A percentile compares a stretch with the other conserved stretches of the same genome.
These are phyloP conservation scores for Micractinium conductrix DNA, from an alignment of 139 green algal species.

Conservation along the genomic window DNA sequence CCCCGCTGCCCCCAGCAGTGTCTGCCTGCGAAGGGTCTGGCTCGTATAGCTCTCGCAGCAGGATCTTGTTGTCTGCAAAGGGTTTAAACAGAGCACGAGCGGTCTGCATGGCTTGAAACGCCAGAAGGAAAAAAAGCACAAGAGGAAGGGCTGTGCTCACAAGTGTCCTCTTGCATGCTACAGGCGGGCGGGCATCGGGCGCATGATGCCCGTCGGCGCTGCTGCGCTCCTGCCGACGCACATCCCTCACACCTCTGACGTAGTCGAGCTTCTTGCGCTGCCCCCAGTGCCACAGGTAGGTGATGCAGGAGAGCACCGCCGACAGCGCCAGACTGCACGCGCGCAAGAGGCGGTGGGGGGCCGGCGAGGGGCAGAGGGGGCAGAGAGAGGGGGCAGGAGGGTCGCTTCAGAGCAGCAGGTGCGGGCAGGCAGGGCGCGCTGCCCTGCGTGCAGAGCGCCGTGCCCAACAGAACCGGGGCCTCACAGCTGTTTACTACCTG, in stretches of 20 bases:
- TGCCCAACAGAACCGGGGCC: neutral
- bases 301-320: neutral
- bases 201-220: too few relatives aligned
- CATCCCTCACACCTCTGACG: too few relatives aligned
- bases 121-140: too few relatives aligned
- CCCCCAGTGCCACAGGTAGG: constrained; percentile 21
- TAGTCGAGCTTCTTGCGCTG: constrained; percentile 11
- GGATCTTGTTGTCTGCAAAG: neutral
- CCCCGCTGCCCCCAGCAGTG: neutral
- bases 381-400: neutral
- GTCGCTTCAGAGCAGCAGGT: neutral
- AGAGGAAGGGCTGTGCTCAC: too few relatives aligned
- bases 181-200: too few relatives aligned
- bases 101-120: too few relatives aligned
- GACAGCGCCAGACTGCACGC: constrained; percentile 12
- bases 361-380: neutral
- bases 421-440: neutral
- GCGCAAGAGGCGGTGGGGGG: too few relatives aligned
- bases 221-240: too few relatives aligned
- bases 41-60: constrained; percentile 17
- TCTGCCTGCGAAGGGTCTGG: neutral
- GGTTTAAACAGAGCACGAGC: too few relatives aligned
- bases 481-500: neutral
- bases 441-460: neutral
- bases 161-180: too few relatives aligned